Conservation (phyloP, 352 stramenopile genomes). For the Phytophthora uliginosa region DNA sequence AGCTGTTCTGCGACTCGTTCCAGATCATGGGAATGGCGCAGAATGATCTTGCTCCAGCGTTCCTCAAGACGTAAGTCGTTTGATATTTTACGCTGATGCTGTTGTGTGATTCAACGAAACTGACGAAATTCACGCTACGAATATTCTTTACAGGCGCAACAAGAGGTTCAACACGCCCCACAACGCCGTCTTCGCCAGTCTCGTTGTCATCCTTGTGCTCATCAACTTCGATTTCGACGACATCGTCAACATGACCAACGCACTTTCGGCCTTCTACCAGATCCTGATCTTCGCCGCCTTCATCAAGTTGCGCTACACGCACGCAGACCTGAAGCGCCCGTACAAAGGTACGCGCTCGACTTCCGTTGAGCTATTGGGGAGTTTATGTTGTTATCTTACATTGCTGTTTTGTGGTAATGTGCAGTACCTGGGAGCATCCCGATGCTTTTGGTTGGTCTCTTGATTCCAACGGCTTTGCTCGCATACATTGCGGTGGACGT, state of each 20-base stretch:
- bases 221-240: conserved; percentile 78
- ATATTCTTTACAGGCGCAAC: conserved; percentile 44
- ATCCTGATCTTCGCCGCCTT: conserved; percentile 93
- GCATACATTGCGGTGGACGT: conserved; percentile 62
- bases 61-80: conserved; percentile 81
- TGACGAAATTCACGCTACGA: background rate
- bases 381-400: conserved; percentile 14
- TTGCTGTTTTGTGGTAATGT: background rate
- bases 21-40: conserved; percentile 90
- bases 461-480: conserved; percentile 49
- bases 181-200: conserved; percentile 51
- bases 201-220: conserved; percentile 64
- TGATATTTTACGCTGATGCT: conserved; percentile 1
- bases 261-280: conserved; percentile 89
- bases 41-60: conserved; percentile 83
- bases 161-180: conserved; percentile 67
- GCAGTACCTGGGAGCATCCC: conserved; percentile 54
- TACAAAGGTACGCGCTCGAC: conserved; percentile 46
- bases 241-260: conserved; percentile 92
- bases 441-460: conserved; percentile 40
- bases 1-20: conserved; percentile 94
- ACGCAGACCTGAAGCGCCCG: conserved; percentile 44
- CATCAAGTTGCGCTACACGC: conserved; percentile 86
- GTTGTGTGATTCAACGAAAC: background rate
- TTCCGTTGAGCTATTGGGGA: background rate